Conservation (phyloP, 2,329 filamentous ascomycete species). For the Colletotrichum scovillei region DNA sequence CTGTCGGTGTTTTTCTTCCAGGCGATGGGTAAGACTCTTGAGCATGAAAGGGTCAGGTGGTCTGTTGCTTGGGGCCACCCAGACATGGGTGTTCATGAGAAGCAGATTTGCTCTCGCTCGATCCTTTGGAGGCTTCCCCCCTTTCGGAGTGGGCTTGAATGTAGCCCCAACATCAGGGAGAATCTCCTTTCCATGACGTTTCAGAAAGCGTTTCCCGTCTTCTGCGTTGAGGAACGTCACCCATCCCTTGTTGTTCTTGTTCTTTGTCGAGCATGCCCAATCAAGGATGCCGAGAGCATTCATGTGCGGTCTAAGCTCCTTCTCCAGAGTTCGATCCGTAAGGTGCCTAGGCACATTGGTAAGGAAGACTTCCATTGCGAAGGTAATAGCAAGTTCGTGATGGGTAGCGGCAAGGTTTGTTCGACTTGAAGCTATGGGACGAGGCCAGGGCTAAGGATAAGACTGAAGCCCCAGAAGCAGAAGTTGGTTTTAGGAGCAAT, state of each 20-base stretch:
- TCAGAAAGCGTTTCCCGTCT: conserved; percentile 57
- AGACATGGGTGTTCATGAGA: conserved; percentile 45
- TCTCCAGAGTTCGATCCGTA: conserved; percentile 49
- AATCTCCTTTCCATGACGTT: conserved; percentile 44
- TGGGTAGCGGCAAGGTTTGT: background rate
- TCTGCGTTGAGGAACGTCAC: conserved; percentile 54
- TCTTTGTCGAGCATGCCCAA: conserved; percentile 57
- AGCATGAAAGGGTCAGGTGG: conserved; percentile 49
- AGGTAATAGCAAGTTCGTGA: too few relatives aligned
- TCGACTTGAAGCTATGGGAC: background rate
- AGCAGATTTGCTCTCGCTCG: conserved; percentile 45
- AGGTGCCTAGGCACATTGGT: conserved; percentile 54
- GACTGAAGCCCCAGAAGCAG: background rate
- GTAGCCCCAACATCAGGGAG: conserved; percentile 11
- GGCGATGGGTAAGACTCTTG: conserved; percentile 46
- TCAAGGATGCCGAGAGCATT: conserved; percentile 51
- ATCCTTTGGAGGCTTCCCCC: conserved; percentile 23
- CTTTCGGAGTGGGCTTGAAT: background rate
- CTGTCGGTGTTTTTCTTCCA: conserved; percentile 42
- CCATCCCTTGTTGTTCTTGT: conserved; percentile 47
- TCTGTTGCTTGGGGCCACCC: conserved; percentile 48
- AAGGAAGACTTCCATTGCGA: conserved; percentile 59
- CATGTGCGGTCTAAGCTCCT: conserved; percentile 54
- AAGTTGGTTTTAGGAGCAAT: background rate
- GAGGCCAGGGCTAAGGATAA: background rate